Percentiles rank a stretch among this genome's conserved stretches.
phyloP scores from a whole-genome alignment of 768 basidiomycete species.

The Basidioascus undulatus region DNA sequence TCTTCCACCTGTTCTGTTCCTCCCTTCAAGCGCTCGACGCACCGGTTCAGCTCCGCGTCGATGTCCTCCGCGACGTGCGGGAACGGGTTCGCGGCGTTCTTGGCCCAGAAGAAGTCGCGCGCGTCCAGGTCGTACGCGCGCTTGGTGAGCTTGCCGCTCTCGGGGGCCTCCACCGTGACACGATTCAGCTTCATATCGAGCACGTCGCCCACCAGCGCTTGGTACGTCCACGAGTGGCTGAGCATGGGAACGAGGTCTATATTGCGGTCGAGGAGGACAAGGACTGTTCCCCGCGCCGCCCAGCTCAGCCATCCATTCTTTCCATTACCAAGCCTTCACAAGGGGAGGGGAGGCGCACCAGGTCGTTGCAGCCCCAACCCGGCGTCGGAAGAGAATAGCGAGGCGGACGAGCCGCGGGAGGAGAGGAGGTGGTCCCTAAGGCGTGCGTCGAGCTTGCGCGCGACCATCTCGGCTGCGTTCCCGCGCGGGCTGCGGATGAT shows the following conservation, averaged over 20 bases:
- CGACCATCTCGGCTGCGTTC: conserved; percentile 98
- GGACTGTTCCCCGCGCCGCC: conserved; percentile 30
- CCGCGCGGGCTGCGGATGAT: conserved; percentile 84
- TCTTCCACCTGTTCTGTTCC: too few species aligned
- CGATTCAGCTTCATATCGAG: conserved; percentile 91
- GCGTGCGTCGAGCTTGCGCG: conserved; percentile 76
- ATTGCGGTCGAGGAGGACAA: conserved; percentile 83
- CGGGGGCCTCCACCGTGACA: conserved; percentile 46
- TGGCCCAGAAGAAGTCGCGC: conserved; percentile 98
- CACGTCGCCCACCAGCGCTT: conserved; percentile 91
- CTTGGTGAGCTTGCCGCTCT: conserved; percentile 32
- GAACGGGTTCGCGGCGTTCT: conserved; percentile 86
- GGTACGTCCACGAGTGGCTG: conserved; percentile 97
- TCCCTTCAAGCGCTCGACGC: conserved; percentile 16
- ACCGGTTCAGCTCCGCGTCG: conserved; percentile 67
- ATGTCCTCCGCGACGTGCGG: conserved; percentile 97
- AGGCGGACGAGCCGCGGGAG: conserved; percentile 21
- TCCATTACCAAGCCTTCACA: background rate
- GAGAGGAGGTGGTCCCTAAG: conserved; percentile 59
- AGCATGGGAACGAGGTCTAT: conserved; percentile 81
- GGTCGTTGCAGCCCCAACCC: conserved; percentile 76
- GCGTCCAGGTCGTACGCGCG: conserved; percentile 83
- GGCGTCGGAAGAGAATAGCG: conserved; percentile 54
- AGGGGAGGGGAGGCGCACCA: conserved; percentile 23
- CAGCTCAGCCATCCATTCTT: background rate